phyloP scores from a whole-genome alignment of 495 filamentous ascomycete genomes.

The Coniosporium apollinis region DNA sequence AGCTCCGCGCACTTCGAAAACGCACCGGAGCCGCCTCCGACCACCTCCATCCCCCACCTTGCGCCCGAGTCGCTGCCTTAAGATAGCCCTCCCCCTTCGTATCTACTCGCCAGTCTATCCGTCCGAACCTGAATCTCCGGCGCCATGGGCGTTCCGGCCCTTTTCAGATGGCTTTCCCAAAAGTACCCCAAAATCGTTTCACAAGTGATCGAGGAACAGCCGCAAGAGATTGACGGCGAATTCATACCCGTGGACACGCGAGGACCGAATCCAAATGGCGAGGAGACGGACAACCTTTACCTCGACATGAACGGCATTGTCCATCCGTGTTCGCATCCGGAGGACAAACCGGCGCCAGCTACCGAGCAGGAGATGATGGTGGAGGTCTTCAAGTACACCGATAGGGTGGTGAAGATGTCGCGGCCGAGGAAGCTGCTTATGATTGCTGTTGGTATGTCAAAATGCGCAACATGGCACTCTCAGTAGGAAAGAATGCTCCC shows the following conservation, averaged over 20 bases:
- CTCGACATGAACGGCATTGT: conserved; percentile 99
- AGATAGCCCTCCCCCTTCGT: no score
- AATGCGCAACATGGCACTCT: not conserved
- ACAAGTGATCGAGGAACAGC: conserved; percentile 70
- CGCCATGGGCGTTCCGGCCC: conserved; percentile 85
- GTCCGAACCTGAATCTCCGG: no score
- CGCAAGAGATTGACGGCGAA: conserved; percentile 47
- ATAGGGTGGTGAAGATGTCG: conserved; percentile 96
- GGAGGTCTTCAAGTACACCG: conserved; percentile 92
- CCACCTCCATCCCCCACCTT: no score
- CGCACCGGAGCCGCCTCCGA: no score
- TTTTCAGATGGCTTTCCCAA: conserved; percentile 84
- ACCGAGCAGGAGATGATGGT: conserved; percentile 99
- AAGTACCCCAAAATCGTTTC: conserved; percentile 96
- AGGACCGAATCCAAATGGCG: conserved; percentile 87
- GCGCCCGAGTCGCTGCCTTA: no score
- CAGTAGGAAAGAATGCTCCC: conserved; percentile 3
- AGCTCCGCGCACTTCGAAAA: no score
- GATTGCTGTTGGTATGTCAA: conserved; percentile 86
- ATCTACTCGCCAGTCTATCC: no score
- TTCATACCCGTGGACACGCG: conserved; percentile 71
- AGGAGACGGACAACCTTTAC: conserved; percentile 95
- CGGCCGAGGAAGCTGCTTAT: conserved; percentile 87
- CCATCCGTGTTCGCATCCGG: conserved; percentile 95
- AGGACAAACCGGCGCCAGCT: conserved; percentile 76